Percentiles rank a stretch among this genome's conserved stretches.
Evolutionary conservation across 331 rosid species (phyloP).

Genomic region (Quercus phellos): DNA sequence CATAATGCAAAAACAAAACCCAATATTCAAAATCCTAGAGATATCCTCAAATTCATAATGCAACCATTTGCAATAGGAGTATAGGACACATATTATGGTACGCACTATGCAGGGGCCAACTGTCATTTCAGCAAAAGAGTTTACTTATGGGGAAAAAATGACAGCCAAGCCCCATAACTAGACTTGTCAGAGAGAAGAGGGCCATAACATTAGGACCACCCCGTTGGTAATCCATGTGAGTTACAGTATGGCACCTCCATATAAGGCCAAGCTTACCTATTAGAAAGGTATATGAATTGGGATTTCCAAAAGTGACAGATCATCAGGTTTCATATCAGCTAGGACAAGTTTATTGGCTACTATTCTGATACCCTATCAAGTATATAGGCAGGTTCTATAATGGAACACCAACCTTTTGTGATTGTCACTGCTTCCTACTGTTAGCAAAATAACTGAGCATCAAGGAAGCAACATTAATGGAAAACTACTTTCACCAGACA

Average conservation of each 20-base stretch:
- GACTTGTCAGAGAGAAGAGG: too few relatives aligned
- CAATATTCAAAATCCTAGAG: background rate
- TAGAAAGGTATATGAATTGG: background rate
- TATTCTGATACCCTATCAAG: too few relatives aligned
- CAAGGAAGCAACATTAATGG: too few relatives aligned
- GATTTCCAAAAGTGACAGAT: constrained; percentile 14
- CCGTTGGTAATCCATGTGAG: constrained; percentile 18
- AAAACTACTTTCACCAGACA: too few relatives aligned
- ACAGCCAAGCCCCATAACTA: background rate
- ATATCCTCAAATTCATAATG: constrained; percentile 21
- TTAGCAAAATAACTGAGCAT: too few relatives aligned
- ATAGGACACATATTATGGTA: background rate
- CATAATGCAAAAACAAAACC: constrained; percentile 23
- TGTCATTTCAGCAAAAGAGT: background rate
- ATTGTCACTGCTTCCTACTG: too few relatives aligned
- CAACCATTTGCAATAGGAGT: background rate
- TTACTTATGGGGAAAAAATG: constrained; percentile 7
- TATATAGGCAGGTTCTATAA: too few relatives aligned
- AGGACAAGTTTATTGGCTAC: background rate
- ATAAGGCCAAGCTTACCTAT: constrained; percentile 11
- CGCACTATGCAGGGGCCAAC: constrained; percentile 2
- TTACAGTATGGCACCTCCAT: constrained; percentile 18
- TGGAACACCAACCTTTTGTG: too few relatives aligned
- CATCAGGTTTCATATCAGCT: background rate
- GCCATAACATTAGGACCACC: background rate